Evolutionary conservation across 2,329 filamentous ascomycete species (phyloP).

Genomic region (Sarocladium strictum): DNA sequence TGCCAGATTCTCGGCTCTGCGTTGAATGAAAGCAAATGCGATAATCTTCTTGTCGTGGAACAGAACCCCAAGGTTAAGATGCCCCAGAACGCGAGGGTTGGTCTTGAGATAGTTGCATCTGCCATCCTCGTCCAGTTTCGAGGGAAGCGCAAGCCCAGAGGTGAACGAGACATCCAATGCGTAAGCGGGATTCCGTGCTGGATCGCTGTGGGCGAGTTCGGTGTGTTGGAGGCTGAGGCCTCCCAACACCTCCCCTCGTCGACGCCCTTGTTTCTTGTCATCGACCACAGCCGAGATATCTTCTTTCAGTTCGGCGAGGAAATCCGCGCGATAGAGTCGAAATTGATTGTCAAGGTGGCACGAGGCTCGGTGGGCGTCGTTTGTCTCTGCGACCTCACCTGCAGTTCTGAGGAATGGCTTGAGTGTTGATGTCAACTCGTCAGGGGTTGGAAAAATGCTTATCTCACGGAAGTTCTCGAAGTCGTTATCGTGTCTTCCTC

Average conservation of each 20-base stretch:
- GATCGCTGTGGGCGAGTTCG: slow-evolving; percentile 28
- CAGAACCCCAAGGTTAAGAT: slow-evolving; percentile 57
- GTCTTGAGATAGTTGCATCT: slow-evolving; percentile 41
- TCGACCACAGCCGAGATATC: slow-evolving; percentile 45
- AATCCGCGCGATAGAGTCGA: slow-evolving; percentile 64
- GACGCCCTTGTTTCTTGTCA: slow-evolving; percentile 37
- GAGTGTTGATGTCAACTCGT: slow-evolving; percentile 53
- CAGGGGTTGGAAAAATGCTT: slow-evolving; percentile 57
- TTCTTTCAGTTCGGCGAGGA: slow-evolving; percentile 59
- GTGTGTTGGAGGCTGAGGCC: slow-evolving; percentile 26
- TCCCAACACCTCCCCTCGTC: slow-evolving; percentile 28
- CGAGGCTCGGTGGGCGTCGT: slow-evolving; percentile 32
- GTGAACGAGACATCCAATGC: slow-evolving; percentile 33
- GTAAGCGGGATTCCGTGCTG: slow-evolving; percentile 22
- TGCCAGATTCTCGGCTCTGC: slow-evolving; percentile 41
- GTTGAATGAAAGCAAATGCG: slow-evolving; percentile 53
- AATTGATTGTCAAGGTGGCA: slow-evolving; percentile 66
- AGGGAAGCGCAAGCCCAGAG: slow-evolving; percentile 39
- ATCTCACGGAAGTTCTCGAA: slow-evolving; percentile 54
- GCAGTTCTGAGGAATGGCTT: slow-evolving; percentile 49
- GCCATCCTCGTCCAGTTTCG: slow-evolving; percentile 17
- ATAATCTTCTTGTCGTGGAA: slow-evolving; percentile 44
- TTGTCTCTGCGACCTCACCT: slow-evolving; percentile 34
- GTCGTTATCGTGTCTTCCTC: slow-evolving; percentile 72
- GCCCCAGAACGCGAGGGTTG: slow-evolving; percentile 46